Evolutionary conservation across 192 early-diverging fungal species (phyloP).

Genomic region (Haplosporangium gracile): DNA sequence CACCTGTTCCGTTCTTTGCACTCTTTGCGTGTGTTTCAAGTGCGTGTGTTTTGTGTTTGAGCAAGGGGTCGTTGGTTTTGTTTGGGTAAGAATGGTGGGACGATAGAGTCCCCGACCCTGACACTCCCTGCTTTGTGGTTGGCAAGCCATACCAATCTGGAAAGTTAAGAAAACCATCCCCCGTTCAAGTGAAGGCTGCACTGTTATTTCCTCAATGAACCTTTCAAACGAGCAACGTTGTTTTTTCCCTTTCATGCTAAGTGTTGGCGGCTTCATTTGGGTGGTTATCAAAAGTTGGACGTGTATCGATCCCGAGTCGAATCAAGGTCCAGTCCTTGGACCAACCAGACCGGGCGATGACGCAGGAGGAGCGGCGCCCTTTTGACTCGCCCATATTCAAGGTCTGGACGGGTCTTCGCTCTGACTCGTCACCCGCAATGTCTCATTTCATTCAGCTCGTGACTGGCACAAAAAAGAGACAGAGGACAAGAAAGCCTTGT

Average conservation of each 20-base stretch:
- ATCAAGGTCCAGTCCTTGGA: not conserved
- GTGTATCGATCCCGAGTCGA: constrained; percentile 5
- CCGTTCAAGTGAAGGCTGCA: not conserved
- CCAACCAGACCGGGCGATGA: constrained; percentile 3
- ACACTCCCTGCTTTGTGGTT: constrained; percentile 2
- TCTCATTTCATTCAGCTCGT: constrained; percentile 5
- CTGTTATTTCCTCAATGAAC: not conserved
- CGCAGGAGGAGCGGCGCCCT: not conserved
- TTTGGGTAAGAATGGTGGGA: not conserved
- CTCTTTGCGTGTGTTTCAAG: not conserved
- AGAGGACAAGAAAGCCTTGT: not conserved
- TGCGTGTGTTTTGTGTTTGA: not conserved
- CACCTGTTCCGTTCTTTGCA: not conserved
- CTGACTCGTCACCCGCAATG: not conserved
- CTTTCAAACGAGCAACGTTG: not conserved
- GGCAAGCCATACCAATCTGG: not conserved
- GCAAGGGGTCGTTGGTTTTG: constrained; percentile 4
- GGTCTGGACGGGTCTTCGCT: not conserved
- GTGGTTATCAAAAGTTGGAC: not conserved
- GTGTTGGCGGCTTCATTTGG: not conserved
- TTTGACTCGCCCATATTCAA: not conserved
- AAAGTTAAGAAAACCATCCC: not conserved
- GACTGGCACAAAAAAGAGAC: not conserved
- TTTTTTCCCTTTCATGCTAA: not conserved
- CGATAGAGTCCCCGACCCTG: not conserved